These are phyloP conservation scores for Carex myosuroides DNA, from an alignment of 176 grass and related monocot genomes.

Conservation along the genomic window DNA sequence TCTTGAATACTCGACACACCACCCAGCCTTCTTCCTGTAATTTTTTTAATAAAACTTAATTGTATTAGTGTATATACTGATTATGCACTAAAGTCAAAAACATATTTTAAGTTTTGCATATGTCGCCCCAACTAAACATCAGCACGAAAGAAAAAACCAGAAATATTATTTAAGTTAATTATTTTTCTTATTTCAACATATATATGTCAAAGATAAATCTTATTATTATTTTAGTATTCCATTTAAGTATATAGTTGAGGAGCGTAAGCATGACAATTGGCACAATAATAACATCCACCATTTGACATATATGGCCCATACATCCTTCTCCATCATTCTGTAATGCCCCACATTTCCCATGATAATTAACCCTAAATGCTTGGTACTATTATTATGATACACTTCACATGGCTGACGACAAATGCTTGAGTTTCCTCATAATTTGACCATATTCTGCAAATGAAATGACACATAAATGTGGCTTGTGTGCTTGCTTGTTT, in stretches of 20 bases:
- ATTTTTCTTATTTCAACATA: neutral
- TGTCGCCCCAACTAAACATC: neutral
- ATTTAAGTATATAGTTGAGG: neutral
- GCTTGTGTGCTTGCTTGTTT: neutral
- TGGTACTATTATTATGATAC: neutral
- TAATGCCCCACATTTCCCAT: neutral
- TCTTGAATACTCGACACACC: constrained; percentile 95
- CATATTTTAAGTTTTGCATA: neutral
- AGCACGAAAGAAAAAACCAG: neutral
- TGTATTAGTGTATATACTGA: neutral
- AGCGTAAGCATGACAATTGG: neutral
- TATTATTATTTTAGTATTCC: neutral
- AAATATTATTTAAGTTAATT: neutral
- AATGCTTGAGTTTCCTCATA: neutral
- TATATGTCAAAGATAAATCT: neutral
- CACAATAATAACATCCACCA: constrained; percentile 7
- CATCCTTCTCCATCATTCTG: neutral
- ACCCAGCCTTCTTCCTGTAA: constrained; percentile 97
- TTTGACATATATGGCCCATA: neutral
- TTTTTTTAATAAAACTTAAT: neutral
- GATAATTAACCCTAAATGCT: constrained; percentile 5
- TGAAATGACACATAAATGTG: neutral
- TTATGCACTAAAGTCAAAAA: neutral
- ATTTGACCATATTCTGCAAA: neutral
- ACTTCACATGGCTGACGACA: neutral